A percentile compares a stretch with the other conserved stretches of the same genome.
Evolutionary conservation across 345 rosid genomes (phyloP).

Genomic region (Turnera subulata): DNA sequence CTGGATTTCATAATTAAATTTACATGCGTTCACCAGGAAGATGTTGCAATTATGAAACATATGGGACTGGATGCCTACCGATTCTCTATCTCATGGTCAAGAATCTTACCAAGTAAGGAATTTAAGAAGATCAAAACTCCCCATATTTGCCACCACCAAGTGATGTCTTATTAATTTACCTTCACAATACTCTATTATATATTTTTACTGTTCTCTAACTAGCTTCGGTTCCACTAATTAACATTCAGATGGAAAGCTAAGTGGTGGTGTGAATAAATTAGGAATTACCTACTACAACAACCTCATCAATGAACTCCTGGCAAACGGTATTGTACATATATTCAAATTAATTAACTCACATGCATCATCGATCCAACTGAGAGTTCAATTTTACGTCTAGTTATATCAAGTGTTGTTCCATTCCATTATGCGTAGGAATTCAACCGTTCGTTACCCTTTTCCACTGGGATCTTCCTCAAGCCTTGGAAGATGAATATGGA

Average conservation of each 20-base stretch:
- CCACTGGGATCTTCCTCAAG: slow-evolving; percentile 92
- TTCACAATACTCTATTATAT: not conserved
- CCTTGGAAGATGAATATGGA: slow-evolving; percentile 47
- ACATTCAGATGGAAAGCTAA: slow-evolving; percentile 17
- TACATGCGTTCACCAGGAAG: slow-evolving; percentile 10
- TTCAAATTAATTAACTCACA: not conserved
- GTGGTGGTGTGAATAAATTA: slow-evolving; percentile 20
- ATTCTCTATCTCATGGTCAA: slow-evolving; percentile 26
- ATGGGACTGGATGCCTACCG: slow-evolving; percentile 21
- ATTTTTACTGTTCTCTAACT: not conserved
- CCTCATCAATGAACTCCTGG: slow-evolving; percentile 24
- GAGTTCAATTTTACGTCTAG: too few relatives aligned
- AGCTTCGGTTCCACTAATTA: not conserved
- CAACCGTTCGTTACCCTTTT: slow-evolving; percentile 68
- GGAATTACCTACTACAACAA: slow-evolving; percentile 25
- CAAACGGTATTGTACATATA: slow-evolving; percentile 8
- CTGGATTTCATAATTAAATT: too few relatives aligned
- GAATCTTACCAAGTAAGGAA: slow-evolving; percentile 26
- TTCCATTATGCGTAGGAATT: slow-evolving; percentile 55
- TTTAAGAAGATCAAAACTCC: too few relatives aligned
- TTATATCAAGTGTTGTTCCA: too few relatives aligned
- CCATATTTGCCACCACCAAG: too few relatives aligned
- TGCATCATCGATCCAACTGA: not conserved
- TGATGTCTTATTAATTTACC: too few relatives aligned
- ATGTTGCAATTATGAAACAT: slow-evolving; percentile 18